These are phyloP conservation scores for Citeromyces hawaiiensis DNA, from an alignment of 1,139 yeast genomes.

Conservation along the genomic window DNA sequence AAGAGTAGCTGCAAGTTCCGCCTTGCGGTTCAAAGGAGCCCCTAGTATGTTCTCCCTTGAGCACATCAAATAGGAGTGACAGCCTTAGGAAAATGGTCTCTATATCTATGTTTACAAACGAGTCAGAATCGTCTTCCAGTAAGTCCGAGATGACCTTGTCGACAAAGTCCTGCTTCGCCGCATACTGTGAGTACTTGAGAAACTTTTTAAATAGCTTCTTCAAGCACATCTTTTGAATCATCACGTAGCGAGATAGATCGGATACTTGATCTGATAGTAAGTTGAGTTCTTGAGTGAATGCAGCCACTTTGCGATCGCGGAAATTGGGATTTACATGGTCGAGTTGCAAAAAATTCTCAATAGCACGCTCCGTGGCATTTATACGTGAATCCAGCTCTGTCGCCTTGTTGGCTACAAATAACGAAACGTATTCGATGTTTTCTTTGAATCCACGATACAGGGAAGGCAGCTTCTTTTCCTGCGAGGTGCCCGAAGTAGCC, in stretches of 20 bases:
- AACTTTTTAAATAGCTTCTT: constrained; percentile 75
- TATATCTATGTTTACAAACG: constrained; percentile 56
- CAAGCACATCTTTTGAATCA: constrained; percentile 72
- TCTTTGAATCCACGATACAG: constrained; percentile 18
- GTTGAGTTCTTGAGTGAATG: constrained; percentile 22
- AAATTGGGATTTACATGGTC: constrained; percentile 7
- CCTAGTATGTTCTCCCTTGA: constrained; percentile 11
- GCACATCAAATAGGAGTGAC: constrained; percentile 40
- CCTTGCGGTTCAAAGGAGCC: not conserved
- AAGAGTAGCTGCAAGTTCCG: not conserved
- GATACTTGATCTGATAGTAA: constrained; percentile 49
- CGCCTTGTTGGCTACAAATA: constrained; percentile 53
- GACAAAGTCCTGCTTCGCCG: constrained; percentile 24
- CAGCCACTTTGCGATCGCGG: constrained; percentile 9
- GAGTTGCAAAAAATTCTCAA: not conserved
- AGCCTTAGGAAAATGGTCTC: constrained; percentile 52
- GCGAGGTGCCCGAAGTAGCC: constrained; percentile 23
- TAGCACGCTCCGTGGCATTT: constrained; percentile 1
- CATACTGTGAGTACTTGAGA: constrained; percentile 40
- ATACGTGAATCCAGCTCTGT: constrained; percentile 34
- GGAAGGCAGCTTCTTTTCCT: constrained; percentile 9
- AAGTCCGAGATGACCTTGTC: constrained; percentile 20
- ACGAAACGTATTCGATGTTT: constrained; percentile 21
- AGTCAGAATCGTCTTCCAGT: constrained; percentile 25
- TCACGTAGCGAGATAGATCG: constrained; percentile 57